Evolutionary conservation across 2,329 filamentous ascomycete genomes (phyloP).

Genomic region (Aspergillus sojae): DNA sequence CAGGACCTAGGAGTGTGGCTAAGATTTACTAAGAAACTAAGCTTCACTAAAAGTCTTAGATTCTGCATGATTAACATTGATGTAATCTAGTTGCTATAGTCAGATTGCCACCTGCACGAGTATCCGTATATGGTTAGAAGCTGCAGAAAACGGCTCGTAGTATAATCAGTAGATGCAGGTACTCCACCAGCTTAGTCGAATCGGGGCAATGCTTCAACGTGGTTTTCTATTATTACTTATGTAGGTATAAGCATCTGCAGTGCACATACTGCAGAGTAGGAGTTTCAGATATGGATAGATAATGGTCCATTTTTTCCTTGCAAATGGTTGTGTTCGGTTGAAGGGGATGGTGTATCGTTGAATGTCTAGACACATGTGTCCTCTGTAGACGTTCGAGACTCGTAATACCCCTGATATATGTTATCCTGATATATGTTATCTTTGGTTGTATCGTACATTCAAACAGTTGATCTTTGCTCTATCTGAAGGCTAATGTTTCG

Average conservation of each 20-base stretch:
- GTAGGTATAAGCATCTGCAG: accelerated
- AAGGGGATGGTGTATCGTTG: too few species aligned
- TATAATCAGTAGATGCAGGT: background rate
- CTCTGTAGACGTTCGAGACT: too few species aligned
- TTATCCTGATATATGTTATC: too few species aligned
- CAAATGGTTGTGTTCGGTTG: too few species aligned
- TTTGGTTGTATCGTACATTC: too few species aligned
- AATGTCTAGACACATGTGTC: background rate
- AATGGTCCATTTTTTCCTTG: too few species aligned
- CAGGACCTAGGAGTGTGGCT: background rate
- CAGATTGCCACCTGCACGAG: background rate
- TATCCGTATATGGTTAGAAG: background rate
- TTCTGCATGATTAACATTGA: background rate
- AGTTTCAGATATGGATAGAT: too few species aligned
- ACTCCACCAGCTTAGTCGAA: background rate
- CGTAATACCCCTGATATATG: too few species aligned
- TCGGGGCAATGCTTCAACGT: background rate
- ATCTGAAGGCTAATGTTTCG: background rate
- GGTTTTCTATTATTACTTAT: too few species aligned
- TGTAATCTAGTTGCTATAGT: background rate
- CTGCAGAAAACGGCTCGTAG: background rate
- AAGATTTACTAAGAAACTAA: background rate
- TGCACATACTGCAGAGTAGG: too few species aligned
- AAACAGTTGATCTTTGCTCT: too few species aligned
- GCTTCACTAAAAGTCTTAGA: background rate